phyloP scores from a whole-genome alignment of 306 rosid species.

The Trifolium repens region DNA sequence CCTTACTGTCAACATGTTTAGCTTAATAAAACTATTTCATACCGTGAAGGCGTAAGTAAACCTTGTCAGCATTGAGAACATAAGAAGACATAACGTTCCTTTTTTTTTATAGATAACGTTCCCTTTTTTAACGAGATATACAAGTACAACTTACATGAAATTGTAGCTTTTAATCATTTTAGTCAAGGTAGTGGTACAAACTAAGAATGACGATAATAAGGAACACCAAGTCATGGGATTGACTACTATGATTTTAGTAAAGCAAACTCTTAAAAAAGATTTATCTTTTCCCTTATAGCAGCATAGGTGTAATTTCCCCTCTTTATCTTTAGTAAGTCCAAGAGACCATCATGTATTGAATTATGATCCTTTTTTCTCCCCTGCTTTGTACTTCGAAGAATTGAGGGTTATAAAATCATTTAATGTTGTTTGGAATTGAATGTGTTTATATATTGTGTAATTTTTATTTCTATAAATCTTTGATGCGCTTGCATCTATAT shows the following conservation, averaged over 20 bases:
- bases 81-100: constrained; percentile 1
- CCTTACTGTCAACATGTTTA: not conserved
- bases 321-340: too few relatives aligned
- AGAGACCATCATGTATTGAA: too few relatives aligned
- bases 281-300: too few relatives aligned
- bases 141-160: not conserved
- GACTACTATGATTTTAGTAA: not conserved
- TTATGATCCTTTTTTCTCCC: not conserved
- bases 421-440: not conserved
- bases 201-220: too few relatives aligned
- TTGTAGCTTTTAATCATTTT: not conserved
- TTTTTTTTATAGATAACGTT: too few relatives aligned
- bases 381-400: not conserved
- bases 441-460: not conserved
- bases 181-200: not conserved
- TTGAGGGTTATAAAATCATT: constrained; percentile 8
- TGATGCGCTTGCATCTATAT: not conserved
- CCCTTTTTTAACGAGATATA: not conserved
- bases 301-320: too few relatives aligned
- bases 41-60: not conserved
- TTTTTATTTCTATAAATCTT: not conserved
- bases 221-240: too few relatives aligned
- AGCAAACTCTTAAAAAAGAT: not conserved
- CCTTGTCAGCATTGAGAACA: not conserved
- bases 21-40: not conserved